Evolutionary conservation across 2,329 filamentous ascomycete species (phyloP), one percentile per base, ranked within the genome.

Genomic region (Curvularia sp.): DNA sequence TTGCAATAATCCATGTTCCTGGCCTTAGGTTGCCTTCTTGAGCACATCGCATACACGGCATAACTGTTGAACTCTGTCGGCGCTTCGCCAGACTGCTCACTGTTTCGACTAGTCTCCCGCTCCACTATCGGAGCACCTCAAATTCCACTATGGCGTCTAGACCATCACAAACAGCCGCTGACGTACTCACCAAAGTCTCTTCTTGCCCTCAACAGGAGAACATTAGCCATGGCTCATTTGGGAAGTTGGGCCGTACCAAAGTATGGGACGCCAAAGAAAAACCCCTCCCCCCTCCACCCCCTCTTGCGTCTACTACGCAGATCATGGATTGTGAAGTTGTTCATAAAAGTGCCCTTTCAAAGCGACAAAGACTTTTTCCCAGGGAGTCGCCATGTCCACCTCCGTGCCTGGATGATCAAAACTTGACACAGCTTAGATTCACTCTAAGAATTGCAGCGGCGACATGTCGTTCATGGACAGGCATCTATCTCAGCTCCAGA

Each of bases 31-130:
- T 50, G 42, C 51, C 49, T 41, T 48, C 53, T 46, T 49, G 39
- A 41, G 55, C 41, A 39, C 27, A 54, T 39, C 38, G 55, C 51
- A 45, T 50, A 51, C 50, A 57, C 48, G 50, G 55, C 59, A 57
- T 63, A 41, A 57, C 49, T 63, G 54, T 51, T 55, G 49, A 60
- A 47, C 32, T 48, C 30, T 51, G 55, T 39, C 52, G 64, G 64
- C 64, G 64, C 64, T 65, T 65, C 64, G 64, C 62, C 62, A 67
- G 53, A 65, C 62, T 60, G 54, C 52, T 61, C 60, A 56, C 53
- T 48, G 64, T 67, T 67, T 67, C 56, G 58, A 48, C 48, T 57
- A 52, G 36, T 49, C 50, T 45, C 49, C 49, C 21, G 27, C 46
- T 32, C 18, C 18, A 28, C 19, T 41, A 19, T 39, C 25, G 23